A percentile compares a stretch with the other conserved stretches of the same genome.
Evolutionary conservation across 495 filamentous ascomycete species (phyloP).

Genomic region (Clavariopsis aquatica): DNA sequence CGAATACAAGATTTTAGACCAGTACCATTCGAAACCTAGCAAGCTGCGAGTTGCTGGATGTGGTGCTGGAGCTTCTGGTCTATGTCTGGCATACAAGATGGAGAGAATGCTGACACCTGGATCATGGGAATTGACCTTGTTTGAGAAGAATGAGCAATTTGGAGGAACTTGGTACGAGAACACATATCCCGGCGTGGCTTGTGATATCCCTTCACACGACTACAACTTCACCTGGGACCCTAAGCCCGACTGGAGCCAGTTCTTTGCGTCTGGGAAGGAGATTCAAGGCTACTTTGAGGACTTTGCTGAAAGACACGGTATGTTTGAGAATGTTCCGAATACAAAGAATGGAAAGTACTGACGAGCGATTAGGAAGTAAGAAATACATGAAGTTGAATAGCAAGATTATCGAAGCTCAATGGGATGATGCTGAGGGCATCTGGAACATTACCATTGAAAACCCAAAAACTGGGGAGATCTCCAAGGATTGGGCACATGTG

Average conservation of each 20-base stretch:
- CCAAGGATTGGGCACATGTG: conserved; percentile 38
- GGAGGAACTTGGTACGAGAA: conserved; percentile 43
- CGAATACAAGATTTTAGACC: conserved; percentile 39
- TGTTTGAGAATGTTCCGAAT: neutral
- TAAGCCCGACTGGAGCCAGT: conserved; percentile 44
- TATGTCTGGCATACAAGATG: conserved; percentile 45
- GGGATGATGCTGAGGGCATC: conserved; percentile 37
- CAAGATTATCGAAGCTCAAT: conserved; percentile 39
- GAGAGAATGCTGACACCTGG: conserved; percentile 40
- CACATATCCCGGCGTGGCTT: conserved; percentile 43
- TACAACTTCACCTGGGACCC: conserved; percentile 45
- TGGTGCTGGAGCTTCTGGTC: conserved; percentile 42
- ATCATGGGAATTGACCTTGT: conserved; percentile 39
- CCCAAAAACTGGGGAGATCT: conserved; percentile 23
- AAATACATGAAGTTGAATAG: conserved; percentile 43
- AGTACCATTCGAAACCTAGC: conserved; percentile 41
- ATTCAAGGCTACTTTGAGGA: conserved; percentile 44
- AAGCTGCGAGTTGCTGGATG: conserved; percentile 40
- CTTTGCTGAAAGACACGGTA: conserved; percentile 40
- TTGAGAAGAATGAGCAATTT: conserved; percentile 37
- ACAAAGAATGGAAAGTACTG: neutral
- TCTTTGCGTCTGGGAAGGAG: conserved; percentile 43
- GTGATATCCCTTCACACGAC: conserved; percentile 44
- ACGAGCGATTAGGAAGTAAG: conserved; percentile 21
- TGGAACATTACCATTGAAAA: conserved; percentile 37